Conservation (phyloP, 2,329 filamentous ascomycete species). For the Claviceps lovelessii region DNA sequence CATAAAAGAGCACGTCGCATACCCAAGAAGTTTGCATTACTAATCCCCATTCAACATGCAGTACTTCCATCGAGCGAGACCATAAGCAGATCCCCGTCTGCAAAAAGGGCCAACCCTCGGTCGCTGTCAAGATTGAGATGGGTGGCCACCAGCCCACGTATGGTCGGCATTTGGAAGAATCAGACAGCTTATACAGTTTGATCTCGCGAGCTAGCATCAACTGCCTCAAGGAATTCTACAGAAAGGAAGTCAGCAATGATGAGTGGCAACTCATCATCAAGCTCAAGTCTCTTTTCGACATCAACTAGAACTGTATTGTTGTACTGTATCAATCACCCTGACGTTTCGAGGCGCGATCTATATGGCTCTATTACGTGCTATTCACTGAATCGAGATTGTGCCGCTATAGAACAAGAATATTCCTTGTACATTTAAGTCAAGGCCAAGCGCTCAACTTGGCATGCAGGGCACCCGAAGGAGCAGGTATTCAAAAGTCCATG, state of each 20-base stretch:
- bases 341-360: no score
- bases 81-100: slow-evolving; percentile 87
- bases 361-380: background rate
- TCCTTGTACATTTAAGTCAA: background rate
- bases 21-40: background rate
- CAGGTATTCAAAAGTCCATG: background rate
- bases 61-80: slow-evolving; percentile 91
- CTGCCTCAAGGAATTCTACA: slow-evolving; percentile 90
- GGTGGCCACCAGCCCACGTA: slow-evolving; percentile 85
- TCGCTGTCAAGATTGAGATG: slow-evolving; percentile 94
- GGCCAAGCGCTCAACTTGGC: background rate
- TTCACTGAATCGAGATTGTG: no score
- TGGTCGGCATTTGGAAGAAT: slow-evolving; percentile 87
- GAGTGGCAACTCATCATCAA: slow-evolving; percentile 94
- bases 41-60: slow-evolving; percentile 20
- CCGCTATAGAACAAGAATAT: background rate
- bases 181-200: slow-evolving; percentile 72
- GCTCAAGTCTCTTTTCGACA: slow-evolving; percentile 87
- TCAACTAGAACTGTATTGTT: slow-evolving; percentile 37
- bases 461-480: background rate
- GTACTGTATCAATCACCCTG: background rate
- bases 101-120: slow-evolving; percentile 94
- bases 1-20: background rate
- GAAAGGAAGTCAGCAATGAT: slow-evolving; percentile 72
- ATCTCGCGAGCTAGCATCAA: slow-evolving; percentile 85